Evolutionary conservation across 148 eudicot species (phyloP).

Genomic region (Beta vulgaris): DNA sequence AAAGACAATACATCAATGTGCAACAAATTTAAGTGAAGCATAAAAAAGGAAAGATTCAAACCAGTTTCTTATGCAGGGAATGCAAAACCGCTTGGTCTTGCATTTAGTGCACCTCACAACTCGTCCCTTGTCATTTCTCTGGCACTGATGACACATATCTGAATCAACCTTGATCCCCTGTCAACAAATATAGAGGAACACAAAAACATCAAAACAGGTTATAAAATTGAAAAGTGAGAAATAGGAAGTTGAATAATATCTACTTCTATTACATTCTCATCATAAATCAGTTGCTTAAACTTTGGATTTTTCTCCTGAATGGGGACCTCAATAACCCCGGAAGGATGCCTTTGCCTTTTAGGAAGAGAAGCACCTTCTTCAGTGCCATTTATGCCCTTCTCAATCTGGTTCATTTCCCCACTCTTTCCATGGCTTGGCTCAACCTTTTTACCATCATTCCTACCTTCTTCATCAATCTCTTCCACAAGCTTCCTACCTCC

Average conservation of each 20-base stretch:
- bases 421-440: no score
- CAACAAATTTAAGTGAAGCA: no score
- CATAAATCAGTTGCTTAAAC: not conserved
- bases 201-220: not conserved
- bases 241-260: no score
- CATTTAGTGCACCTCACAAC: conserved; percentile 47
- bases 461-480: not conserved
- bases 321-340: not conserved
- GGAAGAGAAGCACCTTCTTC: no score
- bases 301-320: not conserved
- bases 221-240: not conserved
- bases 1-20: no score
- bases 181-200: conserved; percentile 7
- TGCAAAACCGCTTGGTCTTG: conserved; percentile 39
- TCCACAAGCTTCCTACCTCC: not conserved
- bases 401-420: no score
- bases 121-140: conserved; percentile 39
- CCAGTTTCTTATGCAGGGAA: conserved; percentile 40
- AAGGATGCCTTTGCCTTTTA: not conserved
- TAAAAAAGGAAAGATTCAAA: not conserved
- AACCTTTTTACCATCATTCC: no score
- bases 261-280: not conserved
- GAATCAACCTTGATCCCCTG: conserved; percentile 32
- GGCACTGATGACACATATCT: conserved; percentile 47
- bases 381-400: no score